Percentiles rank a stretch among this genome's conserved stretches.
phyloP scores from a whole-genome alignment of 768 basidiomycete genomes.

The Pholiota molesta region DNA sequence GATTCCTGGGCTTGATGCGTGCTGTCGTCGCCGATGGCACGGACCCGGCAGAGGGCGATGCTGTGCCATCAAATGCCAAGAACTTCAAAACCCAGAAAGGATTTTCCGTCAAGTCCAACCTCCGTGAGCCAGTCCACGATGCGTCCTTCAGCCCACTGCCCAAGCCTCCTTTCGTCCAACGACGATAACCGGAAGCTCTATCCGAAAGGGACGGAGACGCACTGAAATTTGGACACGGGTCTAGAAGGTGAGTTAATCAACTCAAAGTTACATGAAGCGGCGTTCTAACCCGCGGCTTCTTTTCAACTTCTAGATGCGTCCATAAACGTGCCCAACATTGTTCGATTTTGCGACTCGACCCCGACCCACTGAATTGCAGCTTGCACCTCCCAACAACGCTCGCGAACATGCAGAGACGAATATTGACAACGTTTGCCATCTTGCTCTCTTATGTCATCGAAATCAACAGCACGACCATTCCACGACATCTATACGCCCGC shows the following conservation, averaged over 20 bases:
- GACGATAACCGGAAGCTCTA: too few relatives aligned
- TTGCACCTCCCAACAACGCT: background rate
- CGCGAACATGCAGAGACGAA: background rate
- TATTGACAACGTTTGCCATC: background rate
- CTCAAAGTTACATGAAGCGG: background rate
- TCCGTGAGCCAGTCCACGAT: too few relatives aligned
- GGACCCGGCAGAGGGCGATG: too few relatives aligned
- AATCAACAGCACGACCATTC: too few relatives aligned
- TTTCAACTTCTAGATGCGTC: background rate
- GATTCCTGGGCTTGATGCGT: too few relatives aligned
- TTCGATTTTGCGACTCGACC: background rate
- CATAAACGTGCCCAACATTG: background rate
- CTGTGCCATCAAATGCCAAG: too few relatives aligned
- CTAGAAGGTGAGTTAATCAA: background rate
- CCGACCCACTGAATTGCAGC: background rate
- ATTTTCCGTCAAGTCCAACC: too few relatives aligned
- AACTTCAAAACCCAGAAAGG: too few relatives aligned
- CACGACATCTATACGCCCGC: background rate
- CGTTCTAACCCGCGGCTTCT: background rate
- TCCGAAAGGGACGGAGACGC: background rate
- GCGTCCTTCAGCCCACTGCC: too few relatives aligned
- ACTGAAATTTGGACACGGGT: background rate
- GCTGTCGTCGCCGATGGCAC: too few relatives aligned
- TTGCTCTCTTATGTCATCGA: background rate
- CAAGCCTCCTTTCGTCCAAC: too few relatives aligned